phyloP scores from a whole-genome alignment of 2,329 filamentous ascomycete genomes.

The Acarospora socialis region DNA sequence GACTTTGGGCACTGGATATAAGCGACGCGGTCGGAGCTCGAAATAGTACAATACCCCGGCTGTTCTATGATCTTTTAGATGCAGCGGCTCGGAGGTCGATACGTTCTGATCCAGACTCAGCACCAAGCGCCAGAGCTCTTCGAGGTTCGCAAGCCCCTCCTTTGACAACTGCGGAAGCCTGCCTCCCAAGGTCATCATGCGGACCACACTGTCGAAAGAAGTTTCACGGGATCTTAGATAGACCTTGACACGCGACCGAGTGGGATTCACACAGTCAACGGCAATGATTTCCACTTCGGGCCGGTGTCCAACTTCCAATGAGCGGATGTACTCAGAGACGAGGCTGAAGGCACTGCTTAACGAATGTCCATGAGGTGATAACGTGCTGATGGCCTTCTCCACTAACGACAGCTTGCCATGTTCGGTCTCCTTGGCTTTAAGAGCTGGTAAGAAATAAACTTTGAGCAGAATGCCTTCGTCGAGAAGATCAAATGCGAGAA shows the following conservation, averaged over 20 bases:
- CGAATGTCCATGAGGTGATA: no score
- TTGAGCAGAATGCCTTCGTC: no score
- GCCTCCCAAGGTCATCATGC: conserved; percentile 13
- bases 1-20: conserved; percentile 18
- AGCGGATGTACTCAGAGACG: no score
- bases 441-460: no score
- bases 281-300: no score
- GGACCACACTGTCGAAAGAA: conserved; percentile 18
- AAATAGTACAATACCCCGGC: conserved; percentile 24
- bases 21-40: conserved; percentile 16
- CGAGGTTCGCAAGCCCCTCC: conserved; percentile 1
- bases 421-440: no score
- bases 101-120: neutral
- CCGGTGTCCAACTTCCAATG: no score
- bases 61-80: conserved; percentile 19
- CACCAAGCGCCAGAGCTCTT: conserved; percentile 6
- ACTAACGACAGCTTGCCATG: no score
- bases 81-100: conserved; percentile 6
- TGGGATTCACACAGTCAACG: conserved; percentile 20
- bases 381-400: no score
- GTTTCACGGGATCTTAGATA: conserved; percentile 23
- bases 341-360: no score
- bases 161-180: neutral
- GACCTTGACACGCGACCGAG: conserved; percentile 24
- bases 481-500: no score